phyloP scores from a whole-genome alignment of 352 stramenopile genomes.

The Phytophthora pisi region DNA sequence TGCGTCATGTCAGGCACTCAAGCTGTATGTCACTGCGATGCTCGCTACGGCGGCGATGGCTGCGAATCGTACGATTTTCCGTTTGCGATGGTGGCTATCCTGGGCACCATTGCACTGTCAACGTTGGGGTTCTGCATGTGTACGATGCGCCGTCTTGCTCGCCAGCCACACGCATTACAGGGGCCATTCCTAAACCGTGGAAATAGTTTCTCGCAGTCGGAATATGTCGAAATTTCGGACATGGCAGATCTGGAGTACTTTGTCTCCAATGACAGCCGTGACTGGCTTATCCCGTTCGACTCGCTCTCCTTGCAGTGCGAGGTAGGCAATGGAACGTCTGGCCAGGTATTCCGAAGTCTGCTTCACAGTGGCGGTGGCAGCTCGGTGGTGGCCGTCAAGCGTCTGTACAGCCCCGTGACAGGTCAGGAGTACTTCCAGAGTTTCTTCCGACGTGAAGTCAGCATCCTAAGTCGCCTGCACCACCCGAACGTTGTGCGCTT shows the following conservation, averaged over 20 bases:
- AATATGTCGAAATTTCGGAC: conserved; percentile 88
- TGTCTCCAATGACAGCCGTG: conserved; percentile 83
- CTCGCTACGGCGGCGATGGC: conserved; percentile 68
- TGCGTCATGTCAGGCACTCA: conserved; percentile 61
- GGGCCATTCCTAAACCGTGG: conserved; percentile 56
- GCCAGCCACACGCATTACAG: conserved; percentile 60
- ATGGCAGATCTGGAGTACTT: conserved; percentile 90
- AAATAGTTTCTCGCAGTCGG: conserved; percentile 79
- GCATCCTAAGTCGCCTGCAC: conserved; percentile 86
- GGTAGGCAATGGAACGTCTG: conserved; percentile 89
- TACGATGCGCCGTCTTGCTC: conserved; percentile 79
- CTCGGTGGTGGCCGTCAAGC: conserved; percentile 89
- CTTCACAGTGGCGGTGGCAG: conserved; percentile 83
- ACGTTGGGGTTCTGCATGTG: conserved; percentile 89
- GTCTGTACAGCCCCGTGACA: conserved; percentile 85
- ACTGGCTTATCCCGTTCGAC: conserved; percentile 92
- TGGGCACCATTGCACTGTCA: conserved; percentile 80
- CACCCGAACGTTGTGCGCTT: conserved; percentile 91
- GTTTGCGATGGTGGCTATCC: conserved; percentile 78
- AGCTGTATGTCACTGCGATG: conserved; percentile 74
- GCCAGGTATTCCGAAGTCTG: conserved; percentile 88
- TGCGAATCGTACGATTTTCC: conserved; percentile 90
- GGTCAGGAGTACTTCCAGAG: conserved; percentile 91
- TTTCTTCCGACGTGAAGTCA: conserved; percentile 90
- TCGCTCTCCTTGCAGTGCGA: conserved; percentile 86